Evolutionary conservation across 2,329 filamentous ascomycete species (phyloP).

Genomic region (Botrytis deweyae): DNA sequence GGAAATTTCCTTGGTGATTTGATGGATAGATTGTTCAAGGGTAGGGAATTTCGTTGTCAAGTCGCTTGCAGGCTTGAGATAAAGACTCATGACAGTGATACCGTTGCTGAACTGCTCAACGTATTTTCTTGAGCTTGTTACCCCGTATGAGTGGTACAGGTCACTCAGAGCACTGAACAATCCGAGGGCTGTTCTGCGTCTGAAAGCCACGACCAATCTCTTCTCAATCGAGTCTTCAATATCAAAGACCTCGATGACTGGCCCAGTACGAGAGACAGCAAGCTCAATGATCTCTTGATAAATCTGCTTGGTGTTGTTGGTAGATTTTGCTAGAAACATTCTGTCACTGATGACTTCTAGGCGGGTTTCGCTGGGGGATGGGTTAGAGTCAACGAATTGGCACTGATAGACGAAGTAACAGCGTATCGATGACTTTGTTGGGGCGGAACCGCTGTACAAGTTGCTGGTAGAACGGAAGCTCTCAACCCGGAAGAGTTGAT

Average conservation of each 20-base stretch:
- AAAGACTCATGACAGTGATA: conserved; percentile 94
- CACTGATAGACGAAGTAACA: conserved; percentile 99
- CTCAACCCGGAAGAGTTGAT: conserved; percentile 83
- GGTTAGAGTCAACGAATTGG: conserved; percentile 76
- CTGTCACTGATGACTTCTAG: conserved; percentile 90
- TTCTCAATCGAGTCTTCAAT: conserved; percentile 91
- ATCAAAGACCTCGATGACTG: conserved; percentile 97
- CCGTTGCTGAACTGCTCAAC: conserved; percentile 99
- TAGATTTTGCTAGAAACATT: conserved; percentile 94
- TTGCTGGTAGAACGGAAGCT: conserved; percentile 90
- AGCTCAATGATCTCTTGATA: conserved; percentile 92
- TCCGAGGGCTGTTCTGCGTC: conserved; percentile 85
- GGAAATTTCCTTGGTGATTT: conserved; percentile 98
- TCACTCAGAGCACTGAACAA: conserved; percentile 95
- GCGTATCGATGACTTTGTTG: conserved; percentile 78
- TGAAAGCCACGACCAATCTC: conserved; percentile 90
- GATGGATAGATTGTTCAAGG: conserved; percentile 92
- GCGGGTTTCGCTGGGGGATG: conserved; percentile 75
- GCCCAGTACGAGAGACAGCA: conserved; percentile 80
- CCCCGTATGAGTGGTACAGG: conserved; percentile 97
- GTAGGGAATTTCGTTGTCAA: conserved; percentile 64
- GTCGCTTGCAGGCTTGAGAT: conserved; percentile 72
- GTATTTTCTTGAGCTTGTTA: conserved; percentile 95
- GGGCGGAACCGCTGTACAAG: conserved; percentile 58
- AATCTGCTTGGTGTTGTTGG: conserved; percentile 89